Conservation (phyloP, 2,329 filamentous ascomycete species). For the Colletotrichum musae region DNA sequence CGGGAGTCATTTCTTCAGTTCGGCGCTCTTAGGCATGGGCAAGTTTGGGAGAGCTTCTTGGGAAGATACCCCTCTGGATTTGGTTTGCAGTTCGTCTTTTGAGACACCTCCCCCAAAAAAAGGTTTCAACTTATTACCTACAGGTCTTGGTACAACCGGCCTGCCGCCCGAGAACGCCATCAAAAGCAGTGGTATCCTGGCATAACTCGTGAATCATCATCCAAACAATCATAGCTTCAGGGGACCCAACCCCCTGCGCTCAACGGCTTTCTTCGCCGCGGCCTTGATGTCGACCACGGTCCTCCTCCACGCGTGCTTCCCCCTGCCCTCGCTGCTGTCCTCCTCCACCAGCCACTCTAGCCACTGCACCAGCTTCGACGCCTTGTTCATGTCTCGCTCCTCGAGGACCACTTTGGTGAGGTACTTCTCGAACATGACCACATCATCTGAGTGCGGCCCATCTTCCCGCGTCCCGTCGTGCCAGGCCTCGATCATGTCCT, state of each 20-base stretch:
- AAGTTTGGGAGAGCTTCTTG: conserved; percentile 7
- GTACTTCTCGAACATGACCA: conserved; percentile 81
- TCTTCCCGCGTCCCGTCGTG: conserved; percentile 78
- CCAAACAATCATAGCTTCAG: conserved; percentile 59
- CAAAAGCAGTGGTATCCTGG: conserved; percentile 24
- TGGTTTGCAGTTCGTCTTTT: background rate
- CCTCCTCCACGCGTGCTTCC: conserved; percentile 61
- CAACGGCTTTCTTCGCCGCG: conserved; percentile 69
- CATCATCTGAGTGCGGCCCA: conserved; percentile 85
- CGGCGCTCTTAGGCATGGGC: background rate
- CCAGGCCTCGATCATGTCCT: conserved; percentile 84
- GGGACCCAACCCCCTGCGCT: conserved; percentile 68
- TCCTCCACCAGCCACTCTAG: conserved; percentile 69
- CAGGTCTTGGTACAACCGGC: background rate
- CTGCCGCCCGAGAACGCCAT: background rate
- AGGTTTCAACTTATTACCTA: background rate
- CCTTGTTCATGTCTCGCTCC: conserved; percentile 85
- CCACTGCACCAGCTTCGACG: conserved; percentile 79
- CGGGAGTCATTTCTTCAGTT: background rate
- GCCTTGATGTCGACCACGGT: conserved; percentile 61
- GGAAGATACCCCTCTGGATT: conserved; percentile 12
- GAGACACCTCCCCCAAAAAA: background rate
- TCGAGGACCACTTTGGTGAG: conserved; percentile 79
- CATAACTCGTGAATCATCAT: conserved; percentile 27
- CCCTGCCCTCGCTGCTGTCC: conserved; percentile 53